Evolutionary conservation across 2,329 filamentous ascomycete genomes (phyloP), one percentile per base, ranked within the genome.

Genomic region (Colletotrichum sp.): DNA sequence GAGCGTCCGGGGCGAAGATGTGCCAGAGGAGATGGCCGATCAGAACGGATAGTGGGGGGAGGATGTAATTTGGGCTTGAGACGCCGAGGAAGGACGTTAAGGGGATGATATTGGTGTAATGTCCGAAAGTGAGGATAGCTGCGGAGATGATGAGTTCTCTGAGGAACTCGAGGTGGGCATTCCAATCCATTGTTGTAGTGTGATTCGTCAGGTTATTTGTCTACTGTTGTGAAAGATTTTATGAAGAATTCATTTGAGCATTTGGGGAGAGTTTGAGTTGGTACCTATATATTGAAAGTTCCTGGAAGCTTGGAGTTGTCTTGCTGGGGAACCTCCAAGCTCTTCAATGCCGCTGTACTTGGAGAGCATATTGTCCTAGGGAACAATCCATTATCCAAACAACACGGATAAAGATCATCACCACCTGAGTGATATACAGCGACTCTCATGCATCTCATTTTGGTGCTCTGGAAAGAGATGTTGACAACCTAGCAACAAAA

Each of bases 401-500:
- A n/a, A 49, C 18, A 7, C 18, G 2, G 10, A 0, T 7, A 21
- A 21, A 21, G 18, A 0, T 49, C 3, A 21, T 49, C 18, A 21
- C 9, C n/a, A 12, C n/a, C 5, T 49, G 44, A 49, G 0, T n/a
- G 0, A n/a, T 0, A 21, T 49, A 44, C 18, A n/a, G 16, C 8
- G 0, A 44, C 0, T 18, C 0, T 0, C 2, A 39, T 18, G 2
- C 7, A 10, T 39, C 8, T 39, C 0, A 18, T 18, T 0, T 6
- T 39, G 36, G 36, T 6, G 8, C 16, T 18, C 16, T 10, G 16
- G 39, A 44, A n/a, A 44, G 39, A 9, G 0, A 18, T n/a, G 0
- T 44, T 44, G 39, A 10, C 39, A 44, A n/a, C 3, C 0, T 10
- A 10, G 18, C 1, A 49, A 49, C 44, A 49, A 21, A 12, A 10